Conservation (phyloP, 176 grass and related monocot genomes). For the Alloteropsis semialata region DNA sequence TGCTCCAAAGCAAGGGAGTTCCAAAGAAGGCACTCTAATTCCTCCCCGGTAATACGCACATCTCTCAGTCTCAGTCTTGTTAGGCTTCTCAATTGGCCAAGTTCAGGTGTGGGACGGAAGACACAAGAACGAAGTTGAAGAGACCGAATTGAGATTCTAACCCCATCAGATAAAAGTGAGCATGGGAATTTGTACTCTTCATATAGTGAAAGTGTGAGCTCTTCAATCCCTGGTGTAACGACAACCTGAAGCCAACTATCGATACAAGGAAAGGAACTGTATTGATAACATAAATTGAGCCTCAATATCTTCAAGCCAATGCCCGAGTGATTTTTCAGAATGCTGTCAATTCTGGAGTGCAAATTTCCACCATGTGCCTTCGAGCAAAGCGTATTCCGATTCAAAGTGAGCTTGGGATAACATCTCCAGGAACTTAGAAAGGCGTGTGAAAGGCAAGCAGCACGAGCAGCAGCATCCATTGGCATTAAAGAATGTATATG, state of each 20-base stretch:
- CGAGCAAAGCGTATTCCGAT: neutral
- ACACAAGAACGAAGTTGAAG: neutral
- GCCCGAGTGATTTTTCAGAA: neutral
- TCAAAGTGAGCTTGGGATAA: neutral
- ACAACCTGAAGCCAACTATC: neutral
- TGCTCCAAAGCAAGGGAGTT: neutral
- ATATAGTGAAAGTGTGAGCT: neutral
- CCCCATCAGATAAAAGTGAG: neutral
- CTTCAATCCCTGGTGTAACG: neutral
- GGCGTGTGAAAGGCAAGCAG: neutral
- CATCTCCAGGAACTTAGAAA: slow-evolving; percentile 10
- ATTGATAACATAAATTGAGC: neutral
- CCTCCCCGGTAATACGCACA: neutral
- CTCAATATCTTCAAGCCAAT: neutral
- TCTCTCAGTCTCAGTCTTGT: neutral
- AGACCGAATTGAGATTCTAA: neutral
- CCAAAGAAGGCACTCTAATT: neutral
- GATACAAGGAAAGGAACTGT: neutral
- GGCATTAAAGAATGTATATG: slow-evolving; percentile 4
- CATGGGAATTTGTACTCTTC: neutral
- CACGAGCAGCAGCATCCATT: neutral
- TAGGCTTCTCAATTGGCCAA: neutral
- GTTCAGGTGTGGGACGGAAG: neutral
- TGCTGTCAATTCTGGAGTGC: neutral
- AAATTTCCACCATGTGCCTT: no score